Evolutionary conservation across 1,284 basidiomycete species (phyloP).

Genomic region (Fomitopsis schrenkii): DNA sequence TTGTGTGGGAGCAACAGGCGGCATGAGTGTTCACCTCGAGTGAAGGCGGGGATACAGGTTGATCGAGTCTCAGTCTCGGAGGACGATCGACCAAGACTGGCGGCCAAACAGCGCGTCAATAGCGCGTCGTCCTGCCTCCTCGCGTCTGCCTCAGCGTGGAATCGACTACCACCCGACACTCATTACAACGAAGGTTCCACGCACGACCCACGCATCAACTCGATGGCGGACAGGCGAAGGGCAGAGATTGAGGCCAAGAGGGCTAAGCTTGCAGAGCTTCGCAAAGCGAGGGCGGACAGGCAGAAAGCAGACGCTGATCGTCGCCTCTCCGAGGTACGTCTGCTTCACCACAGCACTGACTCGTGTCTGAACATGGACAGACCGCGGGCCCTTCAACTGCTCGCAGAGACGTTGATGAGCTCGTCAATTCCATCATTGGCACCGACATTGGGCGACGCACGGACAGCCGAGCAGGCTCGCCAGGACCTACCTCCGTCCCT

Average conservation of each 20-base stretch:
- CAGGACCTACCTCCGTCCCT: constrained; percentile 58
- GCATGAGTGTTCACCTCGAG: constrained; percentile 30
- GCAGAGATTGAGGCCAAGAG: constrained; percentile 92
- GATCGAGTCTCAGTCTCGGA: neutral
- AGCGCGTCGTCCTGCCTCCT: constrained; percentile 11
- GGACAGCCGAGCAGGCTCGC: constrained; percentile 54
- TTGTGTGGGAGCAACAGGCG: constrained; percentile 38
- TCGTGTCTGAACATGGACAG: constrained; percentile 3
- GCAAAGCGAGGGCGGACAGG: constrained; percentile 68
- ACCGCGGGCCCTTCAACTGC: constrained; percentile 29
- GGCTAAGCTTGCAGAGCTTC: constrained; percentile 82
- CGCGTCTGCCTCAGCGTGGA: neutral
- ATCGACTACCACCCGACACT: too few relatives aligned
- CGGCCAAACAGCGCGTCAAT: constrained; percentile 21
- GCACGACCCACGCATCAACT: neutral
- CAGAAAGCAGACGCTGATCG: constrained; percentile 57
- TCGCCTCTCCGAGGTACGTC: constrained; percentile 37
- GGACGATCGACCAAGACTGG: neutral
- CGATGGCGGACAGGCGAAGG: constrained; percentile 45
- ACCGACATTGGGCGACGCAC: constrained; percentile 31
- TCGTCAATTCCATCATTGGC: constrained; percentile 57
- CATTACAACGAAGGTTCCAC: neutral
- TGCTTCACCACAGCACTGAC: neutral
- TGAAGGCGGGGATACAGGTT: neutral
- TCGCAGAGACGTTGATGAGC: constrained; percentile 62